Conservation (phyloP, 805 yeast genomes). For the Candida boidinii region DNA sequence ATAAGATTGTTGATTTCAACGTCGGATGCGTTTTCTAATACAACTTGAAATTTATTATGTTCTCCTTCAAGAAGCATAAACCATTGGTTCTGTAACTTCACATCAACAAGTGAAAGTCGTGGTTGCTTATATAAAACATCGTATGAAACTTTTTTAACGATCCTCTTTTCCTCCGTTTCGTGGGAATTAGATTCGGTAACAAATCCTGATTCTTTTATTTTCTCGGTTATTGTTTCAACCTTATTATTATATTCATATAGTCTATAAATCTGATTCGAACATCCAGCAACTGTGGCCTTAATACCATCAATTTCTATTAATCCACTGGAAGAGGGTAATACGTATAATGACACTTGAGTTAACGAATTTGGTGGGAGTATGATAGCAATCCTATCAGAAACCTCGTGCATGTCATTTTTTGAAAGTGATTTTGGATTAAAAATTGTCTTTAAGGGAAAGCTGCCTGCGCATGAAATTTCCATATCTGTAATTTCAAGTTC, state of each 20-base stretch:
- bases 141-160: too few species aligned
- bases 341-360: conserved; percentile 31
- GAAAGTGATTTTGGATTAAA: conserved; percentile 12
- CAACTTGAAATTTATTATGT: conserved; percentile 36
- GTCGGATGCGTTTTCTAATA: conserved; percentile 48
- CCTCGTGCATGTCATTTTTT: conserved; percentile 9
- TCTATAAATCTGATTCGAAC: conserved; percentile 37
- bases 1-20: conserved; percentile 49
- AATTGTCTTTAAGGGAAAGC: conserved; percentile 20
- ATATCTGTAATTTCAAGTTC: conserved; percentile 53
- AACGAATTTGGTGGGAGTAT: conserved; percentile 30
- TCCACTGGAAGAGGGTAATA: conserved; percentile 44
- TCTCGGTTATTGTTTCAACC: too few species aligned
- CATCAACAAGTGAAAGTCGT: conserved; percentile 38
- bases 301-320: conserved; percentile 41
- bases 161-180: too few species aligned
- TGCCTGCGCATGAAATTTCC: conserved; percentile 23
- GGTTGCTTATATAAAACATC: conserved; percentile 45
- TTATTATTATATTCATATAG: too few species aligned
- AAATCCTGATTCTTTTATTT: too few species aligned
- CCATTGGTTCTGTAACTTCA: conserved; percentile 55
- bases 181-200: too few species aligned
- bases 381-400: conserved; percentile 13
- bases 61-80: conserved; percentile 79
- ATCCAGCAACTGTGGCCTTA: conserved; percentile 39